A percentile compares a stretch with the other conserved stretches of the same genome.
phyloP scores from a whole-genome alignment of 306 rosid species.

The Pterocarpus santalinus region DNA sequence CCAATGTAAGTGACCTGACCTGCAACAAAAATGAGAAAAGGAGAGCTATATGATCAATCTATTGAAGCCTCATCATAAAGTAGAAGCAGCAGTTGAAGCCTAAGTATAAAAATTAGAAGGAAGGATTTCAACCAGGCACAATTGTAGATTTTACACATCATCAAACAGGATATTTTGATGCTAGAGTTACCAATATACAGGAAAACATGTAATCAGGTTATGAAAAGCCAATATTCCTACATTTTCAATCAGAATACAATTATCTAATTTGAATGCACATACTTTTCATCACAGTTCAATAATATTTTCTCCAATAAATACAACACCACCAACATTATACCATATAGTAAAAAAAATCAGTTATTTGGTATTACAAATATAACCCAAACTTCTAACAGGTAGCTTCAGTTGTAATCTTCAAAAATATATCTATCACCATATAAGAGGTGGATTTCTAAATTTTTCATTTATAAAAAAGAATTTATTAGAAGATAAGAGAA shows the following conservation, averaged over 20 bases:
- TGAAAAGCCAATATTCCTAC: neutral
- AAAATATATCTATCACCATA: neutral
- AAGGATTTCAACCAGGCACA: neutral
- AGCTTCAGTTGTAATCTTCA: conserved; percentile 2
- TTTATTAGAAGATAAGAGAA: neutral
- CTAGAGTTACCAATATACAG: conserved; percentile 1
- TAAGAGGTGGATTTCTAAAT: conserved; percentile 2
- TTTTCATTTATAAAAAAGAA: neutral
- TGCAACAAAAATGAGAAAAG: conserved; percentile 52
- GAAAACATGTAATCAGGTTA: conserved; percentile 1
- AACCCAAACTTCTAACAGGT: neutral
- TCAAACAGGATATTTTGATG: conserved; percentile 20
- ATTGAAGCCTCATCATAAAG: conserved; percentile 35
- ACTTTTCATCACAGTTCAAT: neutral
- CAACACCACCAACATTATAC: neutral
- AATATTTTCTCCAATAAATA: neutral
- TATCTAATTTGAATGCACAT: conserved; percentile 20
- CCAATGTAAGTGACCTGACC: conserved; percentile 98
- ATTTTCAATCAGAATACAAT: neutral
- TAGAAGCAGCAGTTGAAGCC: conserved; percentile 9
- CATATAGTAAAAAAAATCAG: neutral
- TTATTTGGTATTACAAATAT: neutral
- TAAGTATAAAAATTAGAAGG: conserved; percentile 6
- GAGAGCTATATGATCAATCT: conserved; percentile 41
- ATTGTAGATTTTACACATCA: neutral